A percentile compares a stretch with the other conserved stretches of the same genome.
These are phyloP conservation scores for Peniophora sp. DNA, from an alignment of 1,284 basidiomycete species.

Conservation along the genomic window DNA sequence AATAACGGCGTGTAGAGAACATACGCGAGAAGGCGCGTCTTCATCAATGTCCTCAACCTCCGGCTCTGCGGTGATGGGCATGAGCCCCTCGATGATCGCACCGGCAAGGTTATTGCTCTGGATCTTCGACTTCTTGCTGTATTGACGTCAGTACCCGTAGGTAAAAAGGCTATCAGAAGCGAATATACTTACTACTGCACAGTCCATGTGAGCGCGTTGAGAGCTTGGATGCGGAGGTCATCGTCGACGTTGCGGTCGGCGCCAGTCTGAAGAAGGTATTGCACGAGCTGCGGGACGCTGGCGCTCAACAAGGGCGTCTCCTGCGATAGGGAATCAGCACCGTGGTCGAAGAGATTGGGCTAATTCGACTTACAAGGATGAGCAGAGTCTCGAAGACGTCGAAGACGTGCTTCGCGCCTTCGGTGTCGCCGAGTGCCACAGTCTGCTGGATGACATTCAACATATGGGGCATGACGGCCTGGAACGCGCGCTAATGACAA, in stretches of 20 bases:
- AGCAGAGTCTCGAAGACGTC: slow-evolving; percentile 96
- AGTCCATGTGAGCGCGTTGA: slow-evolving; percentile 96
- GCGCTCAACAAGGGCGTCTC: slow-evolving; percentile 90
- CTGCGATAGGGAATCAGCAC: slow-evolving; percentile 27
- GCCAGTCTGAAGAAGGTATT: slow-evolving; percentile 85
- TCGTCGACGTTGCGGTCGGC: slow-evolving; percentile 74
- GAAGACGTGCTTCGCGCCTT: slow-evolving; percentile 83
- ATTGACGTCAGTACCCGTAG: slow-evolving; percentile 1
- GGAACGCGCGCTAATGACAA: slow-evolving; percentile 70
- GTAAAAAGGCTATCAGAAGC: background rate
- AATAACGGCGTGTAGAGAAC: slow-evolving; percentile 17
- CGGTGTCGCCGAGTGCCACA: slow-evolving; percentile 78
- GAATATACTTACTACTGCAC: slow-evolving; percentile 68
- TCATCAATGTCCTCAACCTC: slow-evolving; percentile 87
- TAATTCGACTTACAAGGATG: slow-evolving; percentile 62
- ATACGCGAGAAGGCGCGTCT: slow-evolving; percentile 83
- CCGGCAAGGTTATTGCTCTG: slow-evolving; percentile 83
- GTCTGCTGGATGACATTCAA: slow-evolving; percentile 86
- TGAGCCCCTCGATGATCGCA: slow-evolving; percentile 84
- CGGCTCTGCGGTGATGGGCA: slow-evolving; percentile 90
- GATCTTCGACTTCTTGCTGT: slow-evolving; percentile 95
- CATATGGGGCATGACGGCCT: slow-evolving; percentile 84
- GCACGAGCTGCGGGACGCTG: slow-evolving; percentile 82
- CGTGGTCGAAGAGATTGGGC: background rate
- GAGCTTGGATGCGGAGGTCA: slow-evolving; percentile 83